These are phyloP conservation scores for Xylaria nigripes DNA, from an alignment of 495 filamentous ascomycete genomes.

Conservation along the genomic window DNA sequence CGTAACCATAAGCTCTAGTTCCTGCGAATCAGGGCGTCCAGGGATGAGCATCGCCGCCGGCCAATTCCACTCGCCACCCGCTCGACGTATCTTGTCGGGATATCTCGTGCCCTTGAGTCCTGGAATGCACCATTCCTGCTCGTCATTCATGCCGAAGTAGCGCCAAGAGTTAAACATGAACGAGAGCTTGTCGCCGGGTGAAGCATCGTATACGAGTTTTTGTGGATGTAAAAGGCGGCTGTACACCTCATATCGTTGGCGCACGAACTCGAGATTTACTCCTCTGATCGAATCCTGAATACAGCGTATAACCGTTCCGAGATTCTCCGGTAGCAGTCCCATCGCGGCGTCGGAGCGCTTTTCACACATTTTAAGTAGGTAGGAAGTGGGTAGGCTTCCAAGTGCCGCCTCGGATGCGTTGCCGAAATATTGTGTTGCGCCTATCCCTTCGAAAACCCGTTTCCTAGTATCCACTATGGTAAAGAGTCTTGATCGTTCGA, in stretches of 20 bases:
- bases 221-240: background rate
- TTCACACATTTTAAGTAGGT: background rate
- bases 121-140: background rate
- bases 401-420: background rate
- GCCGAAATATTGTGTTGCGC: background rate
- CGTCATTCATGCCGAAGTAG: background rate
- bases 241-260: background rate
- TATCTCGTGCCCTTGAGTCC: background rate
- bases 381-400: background rate
- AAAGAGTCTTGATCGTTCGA: background rate
- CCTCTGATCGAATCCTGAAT: background rate
- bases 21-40: background rate
- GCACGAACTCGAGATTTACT: background rate
- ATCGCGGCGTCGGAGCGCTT: background rate
- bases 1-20: background rate
- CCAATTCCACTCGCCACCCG: background rate
- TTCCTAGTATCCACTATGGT: background rate
- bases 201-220: background rate
- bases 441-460: background rate
- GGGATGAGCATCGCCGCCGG: slow-evolving; percentile 1
- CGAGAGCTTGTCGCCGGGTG: background rate
- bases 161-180: slow-evolving; percentile 2
- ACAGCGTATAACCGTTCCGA: background rate
- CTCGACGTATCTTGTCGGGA: background rate
- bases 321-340: background rate